Evolutionary conservation across 176 grass and related monocot species (phyloP), one percentile per base, ranked within the genome.

Genomic region (Oryza coarctata): DNA sequence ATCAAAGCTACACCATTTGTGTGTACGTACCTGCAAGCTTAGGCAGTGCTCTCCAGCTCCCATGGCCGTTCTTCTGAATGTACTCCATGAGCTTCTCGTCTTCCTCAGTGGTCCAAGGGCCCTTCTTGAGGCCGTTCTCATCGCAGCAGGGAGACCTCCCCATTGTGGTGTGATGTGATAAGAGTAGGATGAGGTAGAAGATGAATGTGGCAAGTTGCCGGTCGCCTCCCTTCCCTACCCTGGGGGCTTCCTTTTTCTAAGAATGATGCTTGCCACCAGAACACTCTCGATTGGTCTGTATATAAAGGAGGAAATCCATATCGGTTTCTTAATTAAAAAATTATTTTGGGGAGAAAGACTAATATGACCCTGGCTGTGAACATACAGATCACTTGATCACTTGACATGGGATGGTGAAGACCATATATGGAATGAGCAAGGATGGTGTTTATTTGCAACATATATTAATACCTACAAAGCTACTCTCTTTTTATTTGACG

Each of bases 81-180:
- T 93, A 74, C 11, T 86, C 78, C 34, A 74, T 90, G 50, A 98
- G 89, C 76, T 91, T 95, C 65, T 90, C 74, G 73, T 98, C 95
- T 72, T 98, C 95, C 82, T 98, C 95, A 50, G 95, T 44, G 1
- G 84, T 95, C 95, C 95, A 98, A 28, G 95, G 95, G 18, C 95
- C 95, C 77, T 95, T 98, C 84, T 93, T 98, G 75, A 98, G 88
- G 72, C 95, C 95, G 67, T 95, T 98, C 85, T 89, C 90, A 33
- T 95, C 87, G 30, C 80, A 93, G 81, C 87, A 91, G 71, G 95
- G 92, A 80, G 92, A 93, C 76, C 95, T 95, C 60, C 92, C 92
- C 95, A 98, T 98, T 82, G 75, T 3, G 22, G 8, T 25, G n/a
- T 1, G 55, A 58, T 23, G 55, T 60, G 55, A 25, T 60, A 60